Evolutionary conservation across 345 rosid genomes (phyloP), one percentile per base, ranked within the genome.

Genomic region (Acer yangbiense): DNA sequence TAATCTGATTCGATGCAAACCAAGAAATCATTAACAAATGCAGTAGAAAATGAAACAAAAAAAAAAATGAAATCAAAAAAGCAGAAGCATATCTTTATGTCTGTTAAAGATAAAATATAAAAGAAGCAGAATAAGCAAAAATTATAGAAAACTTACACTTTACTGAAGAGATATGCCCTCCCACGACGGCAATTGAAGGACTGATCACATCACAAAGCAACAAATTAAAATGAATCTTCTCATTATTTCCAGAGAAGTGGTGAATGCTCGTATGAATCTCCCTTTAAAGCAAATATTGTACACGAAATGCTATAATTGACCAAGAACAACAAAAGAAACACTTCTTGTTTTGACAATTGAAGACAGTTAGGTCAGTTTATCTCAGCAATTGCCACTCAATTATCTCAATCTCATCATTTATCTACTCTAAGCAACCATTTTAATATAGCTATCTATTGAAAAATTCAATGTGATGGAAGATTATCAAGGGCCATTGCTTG

Each of bases 131-230:
- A n/a, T 20, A 58, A 32, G 65, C 4, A 61, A 65, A 67, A 39
- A 46, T 69, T 64, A 21, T 17, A 72, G 68, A 68, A 48, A 78
- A 82, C 86, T 83, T 76, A 87, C 90, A 82, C 90, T 14, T 82
- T 79, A 70, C 57, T 85, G 85, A 83, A 87, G 63, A 85, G 80
- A 76, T 73, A 87, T 11, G 88, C 88, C 83, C 83, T 87, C 75
- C 88, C 90, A 68, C 57, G 82, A 44, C 79, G 76, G 58, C 85
- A 87, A 62, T 46, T 82, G 75, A 87, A 85, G 39, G 80, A 68
- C 86, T 82, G 85, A 17, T 44, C 69, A 69, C 62, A 62, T 68
- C 57, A 70, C 76, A 83, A 75, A 60, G 60, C 62, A 85, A 48
- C 48, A 60, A 32, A 74, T 7, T 41, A 58, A 64, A 27, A 64